Percentiles rank a stretch among this genome's conserved stretches.
Evolutionary conservation across 1,284 basidiomycete species (phyloP).

Genomic region (Ceratobasidium sp.): DNA sequence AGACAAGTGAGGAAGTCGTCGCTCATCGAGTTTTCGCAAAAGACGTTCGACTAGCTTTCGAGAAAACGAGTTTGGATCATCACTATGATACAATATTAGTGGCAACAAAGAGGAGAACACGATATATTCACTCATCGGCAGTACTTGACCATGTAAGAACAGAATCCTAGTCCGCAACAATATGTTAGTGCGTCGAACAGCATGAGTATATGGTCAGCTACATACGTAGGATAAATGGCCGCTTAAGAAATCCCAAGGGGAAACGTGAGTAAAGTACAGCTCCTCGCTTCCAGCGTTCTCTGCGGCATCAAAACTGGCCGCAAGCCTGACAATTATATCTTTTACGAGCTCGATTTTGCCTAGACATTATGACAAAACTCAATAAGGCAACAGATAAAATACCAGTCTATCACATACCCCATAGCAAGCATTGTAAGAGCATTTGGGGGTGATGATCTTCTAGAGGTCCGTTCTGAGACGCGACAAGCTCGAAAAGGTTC

Average conservation of each 20-base stretch:
- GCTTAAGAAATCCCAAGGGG: conserved; percentile 39
- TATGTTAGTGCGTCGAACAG: neutral
- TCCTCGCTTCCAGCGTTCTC: conserved; percentile 50
- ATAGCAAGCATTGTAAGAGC: conserved; percentile 88
- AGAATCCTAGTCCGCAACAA: conserved; percentile 2
- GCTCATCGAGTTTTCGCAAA: conserved; percentile 69
- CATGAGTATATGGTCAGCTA: neutral
- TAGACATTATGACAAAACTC: conserved; percentile 51
- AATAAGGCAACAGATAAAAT: neutral
- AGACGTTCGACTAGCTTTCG: conserved; percentile 69
- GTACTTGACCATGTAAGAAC: conserved; percentile 36
- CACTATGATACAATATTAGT: conserved; percentile 46
- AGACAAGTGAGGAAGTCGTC: conserved; percentile 75
- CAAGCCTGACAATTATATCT: conserved; percentile 76
- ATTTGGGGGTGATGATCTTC: conserved; percentile 92
- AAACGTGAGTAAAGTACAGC: conserved; percentile 47
- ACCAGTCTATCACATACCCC: conserved; percentile 67
- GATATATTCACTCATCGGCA: conserved; percentile 58
- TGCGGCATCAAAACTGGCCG: conserved; percentile 54
- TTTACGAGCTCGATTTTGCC: conserved; percentile 87
- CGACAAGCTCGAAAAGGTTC: conserved; percentile 83
- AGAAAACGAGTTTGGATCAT: conserved; percentile 66
- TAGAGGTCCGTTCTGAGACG: conserved; percentile 82
- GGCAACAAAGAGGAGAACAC: conserved; percentile 49
- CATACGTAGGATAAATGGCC: neutral